Evolutionary conservation across 2,329 filamentous ascomycete species (phyloP), one percentile per base, ranked within the genome.

Genomic region (Paramyrothecium roridum): DNA sequence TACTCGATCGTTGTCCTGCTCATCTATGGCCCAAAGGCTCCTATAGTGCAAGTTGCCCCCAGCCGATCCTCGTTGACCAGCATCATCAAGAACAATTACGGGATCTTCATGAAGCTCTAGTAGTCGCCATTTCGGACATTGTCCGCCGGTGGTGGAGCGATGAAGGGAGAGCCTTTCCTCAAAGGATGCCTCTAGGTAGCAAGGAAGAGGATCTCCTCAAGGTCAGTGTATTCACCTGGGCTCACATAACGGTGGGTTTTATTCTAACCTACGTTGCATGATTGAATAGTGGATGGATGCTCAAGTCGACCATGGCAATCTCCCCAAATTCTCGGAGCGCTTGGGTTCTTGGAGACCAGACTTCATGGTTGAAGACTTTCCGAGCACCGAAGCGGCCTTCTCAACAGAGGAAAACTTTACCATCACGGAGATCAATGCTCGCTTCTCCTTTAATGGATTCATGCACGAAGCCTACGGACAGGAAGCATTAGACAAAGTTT

Each of bases 401-500:
- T n/a, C n/a, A n/a, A 55, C 50, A 17, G 16, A 53, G 17, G 65
- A 72, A 34, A 62, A 60, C 13, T 71, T 65, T 22, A 55, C 65
- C 8, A 68, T 76, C 7, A 73, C 72, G 2, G 74, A 76, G 21
- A 75, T 76, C 37, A 76, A 76, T n/a, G 73, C 71, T 2, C 67
- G 74, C 0, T 76, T 76, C 51, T 63, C 65, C 12, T 75, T 76
- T 54, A 76, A 76, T 47, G 71, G 70, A 0, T 72, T 69, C 30
- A 54, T 73, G 59, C 63, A 70, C 34, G 55, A 59, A n/a, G 58
- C 61, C 0, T 67, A 70, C 33, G 70, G 70, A 0, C 68, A 73
- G 8, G 34, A 65, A 19, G 66, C 62, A 7, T 54, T 73, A 1
- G 59, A 67, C 17, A 45, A 50, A 8, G n/a, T 13, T 22, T 21